Conservation (phyloP, 2,329 filamentous ascomycete genomes). For the Paramyrothecium roridum region DNA sequence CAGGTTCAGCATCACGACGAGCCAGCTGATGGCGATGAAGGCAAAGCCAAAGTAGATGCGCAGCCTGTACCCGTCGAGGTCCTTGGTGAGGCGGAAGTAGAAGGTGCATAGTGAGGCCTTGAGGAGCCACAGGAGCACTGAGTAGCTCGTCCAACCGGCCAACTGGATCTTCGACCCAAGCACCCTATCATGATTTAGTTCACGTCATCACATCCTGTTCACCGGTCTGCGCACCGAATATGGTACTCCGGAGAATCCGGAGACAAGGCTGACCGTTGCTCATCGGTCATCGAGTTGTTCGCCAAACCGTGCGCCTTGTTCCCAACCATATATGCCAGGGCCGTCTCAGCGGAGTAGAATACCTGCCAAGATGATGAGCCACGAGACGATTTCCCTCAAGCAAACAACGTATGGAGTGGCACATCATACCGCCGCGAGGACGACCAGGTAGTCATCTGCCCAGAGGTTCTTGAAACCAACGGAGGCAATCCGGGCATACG, state of each 20-base stretch:
- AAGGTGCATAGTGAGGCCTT: slow-evolving; percentile 56
- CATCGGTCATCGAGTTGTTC: slow-evolving; percentile 55
- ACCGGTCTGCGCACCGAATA: slow-evolving; percentile 24
- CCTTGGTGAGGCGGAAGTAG: slow-evolving; percentile 50
- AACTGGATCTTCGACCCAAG: slow-evolving; percentile 56
- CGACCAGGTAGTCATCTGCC: slow-evolving; percentile 58
- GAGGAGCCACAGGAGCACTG: slow-evolving; percentile 49
- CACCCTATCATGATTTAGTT: slow-evolving; percentile 27
- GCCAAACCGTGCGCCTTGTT: slow-evolving; percentile 47
- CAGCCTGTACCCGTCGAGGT: slow-evolving; percentile 34
- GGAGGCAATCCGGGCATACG: slow-evolving; percentile 42
- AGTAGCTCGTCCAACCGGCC: slow-evolving; percentile 53
- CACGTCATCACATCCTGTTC: neutral
- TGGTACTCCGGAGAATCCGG: slow-evolving; percentile 41
- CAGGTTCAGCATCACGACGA: slow-evolving; percentile 46
- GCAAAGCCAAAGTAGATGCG: slow-evolving; percentile 49
- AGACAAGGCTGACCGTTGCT: slow-evolving; percentile 40
- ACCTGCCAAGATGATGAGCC: slow-evolving; percentile 29
- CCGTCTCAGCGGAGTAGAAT: slow-evolving; percentile 48
- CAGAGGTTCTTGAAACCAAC: slow-evolving; percentile 49
- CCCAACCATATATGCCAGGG: slow-evolving; percentile 47
- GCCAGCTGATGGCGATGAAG: slow-evolving; percentile 44
- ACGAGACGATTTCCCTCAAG: neutral
- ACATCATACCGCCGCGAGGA: slow-evolving; percentile 43
- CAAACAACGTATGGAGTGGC: neutral